phyloP scores from a whole-genome alignment of 768 basidiomycete species.

The Leccinum subtestaceum region DNA sequence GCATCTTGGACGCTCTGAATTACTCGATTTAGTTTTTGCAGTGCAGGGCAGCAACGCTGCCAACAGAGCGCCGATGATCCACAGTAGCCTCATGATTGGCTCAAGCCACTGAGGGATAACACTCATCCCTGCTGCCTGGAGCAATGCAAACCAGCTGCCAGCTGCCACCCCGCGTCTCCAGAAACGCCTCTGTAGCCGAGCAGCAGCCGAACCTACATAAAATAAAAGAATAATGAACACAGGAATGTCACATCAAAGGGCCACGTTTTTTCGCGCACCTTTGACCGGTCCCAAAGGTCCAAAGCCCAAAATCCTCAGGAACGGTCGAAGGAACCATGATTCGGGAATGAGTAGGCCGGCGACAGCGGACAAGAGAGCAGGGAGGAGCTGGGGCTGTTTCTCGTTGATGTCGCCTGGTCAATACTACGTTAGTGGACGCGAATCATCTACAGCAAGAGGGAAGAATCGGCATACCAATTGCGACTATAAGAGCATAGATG shows the following conservation, averaged over 20 bases:
- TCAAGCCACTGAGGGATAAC: slow-evolving; percentile 5
- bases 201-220: slow-evolving; percentile 8
- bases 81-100: not conserved
- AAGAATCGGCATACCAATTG: slow-evolving; percentile 5
- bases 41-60: not conserved
- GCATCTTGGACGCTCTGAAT: too few relatives aligned
- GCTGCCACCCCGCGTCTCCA: slow-evolving; percentile 2
- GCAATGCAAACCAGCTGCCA: slow-evolving; percentile 13
- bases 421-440: not conserved
- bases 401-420: slow-evolving; percentile 14
- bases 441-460: not conserved
- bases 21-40: too few relatives aligned
- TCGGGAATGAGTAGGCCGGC: slow-evolving; percentile 9
- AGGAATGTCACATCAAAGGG: too few relatives aligned
- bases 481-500: slow-evolving; percentile 4
- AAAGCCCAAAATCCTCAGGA: slow-evolving; percentile 14
- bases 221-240: not conserved
- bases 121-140: slow-evolving; percentile 16
- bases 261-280: slow-evolving; percentile 2
- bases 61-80: not conserved
- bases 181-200: slow-evolving; percentile 6
- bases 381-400: slow-evolving; percentile 5
- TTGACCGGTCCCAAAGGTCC: slow-evolving; percentile 14
- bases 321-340: slow-evolving; percentile 14
- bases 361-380: slow-evolving; percentile 3